Evolutionary conservation across 2,329 filamentous ascomycete species (phyloP), one percentile per base, ranked within the genome.

Genomic region (Nemania bipapillata): DNA sequence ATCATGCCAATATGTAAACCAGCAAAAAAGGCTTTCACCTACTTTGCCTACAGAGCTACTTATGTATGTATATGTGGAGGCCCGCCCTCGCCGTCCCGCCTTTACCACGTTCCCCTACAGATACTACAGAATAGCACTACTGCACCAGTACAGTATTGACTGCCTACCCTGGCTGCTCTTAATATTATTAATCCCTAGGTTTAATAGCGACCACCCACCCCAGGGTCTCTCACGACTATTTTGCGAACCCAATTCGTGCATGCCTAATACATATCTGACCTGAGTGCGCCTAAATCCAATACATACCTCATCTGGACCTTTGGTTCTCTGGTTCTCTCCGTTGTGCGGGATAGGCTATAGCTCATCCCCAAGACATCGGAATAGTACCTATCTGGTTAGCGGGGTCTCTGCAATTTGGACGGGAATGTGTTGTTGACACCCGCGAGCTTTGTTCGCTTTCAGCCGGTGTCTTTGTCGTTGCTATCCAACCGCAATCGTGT

Each of bases 71-170:
- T 62, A 64, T 61, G 64, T 63, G 55, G 57, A 61, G 60, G 65
- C 68, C 59, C 67, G 63, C 66, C 59, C 64, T 67, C 42, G 52
- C 52, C 68, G 58, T 61, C 68, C 60, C 52, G 58, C 56, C 56
- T 45, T 62, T 55, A 28, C 56, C 30, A 42, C 12, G 28, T 50
- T 24, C 17, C 32, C 17, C 42, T 53, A n/a, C 45, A 26, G 1
- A 17, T 37, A n/a, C n/a, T 37, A 47, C 28, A 56, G 1, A 20
- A 49, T 54, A 30, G 32, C 35, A 42, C 28, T 32, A 24, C 52
- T 49, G n/a, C n/a, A n/a, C n/a, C n/a, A n/a, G n/a, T n/a, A n/a
- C n/a, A n/a, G n/a, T n/a, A n/a, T n/a, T n/a, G 35, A 15, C 37
- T 45, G 40, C 55, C 22, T 53, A 17, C 7, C 47, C 5, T 17